A percentile compares a stretch with the other conserved stretches of the same genome.
Conservation (phyloP, 2,329 filamentous ascomycete genomes). For the Sordariomycetes sp. region DNA sequence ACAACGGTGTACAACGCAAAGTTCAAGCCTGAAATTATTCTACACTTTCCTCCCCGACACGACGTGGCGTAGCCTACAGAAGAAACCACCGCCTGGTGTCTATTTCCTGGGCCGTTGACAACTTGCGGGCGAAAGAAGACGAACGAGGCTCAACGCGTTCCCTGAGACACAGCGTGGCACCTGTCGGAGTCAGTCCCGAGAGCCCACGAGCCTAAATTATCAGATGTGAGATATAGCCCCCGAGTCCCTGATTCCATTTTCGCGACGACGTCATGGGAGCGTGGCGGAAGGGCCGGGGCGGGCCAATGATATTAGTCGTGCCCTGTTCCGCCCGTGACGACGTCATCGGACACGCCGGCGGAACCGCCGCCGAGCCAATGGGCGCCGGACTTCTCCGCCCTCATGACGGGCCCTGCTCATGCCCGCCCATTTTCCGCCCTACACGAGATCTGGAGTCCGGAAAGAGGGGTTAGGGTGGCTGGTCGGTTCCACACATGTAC, state of each 20-base stretch:
- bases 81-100: too few relatives aligned
- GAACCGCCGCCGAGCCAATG: background rate
- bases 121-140: too few relatives aligned
- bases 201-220: background rate
- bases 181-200: too few relatives aligned
- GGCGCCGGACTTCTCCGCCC: background rate
- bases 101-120: too few relatives aligned
- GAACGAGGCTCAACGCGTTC: too few relatives aligned
- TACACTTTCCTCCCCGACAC: too few relatives aligned
- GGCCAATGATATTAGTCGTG: background rate
- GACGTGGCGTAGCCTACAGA: too few relatives aligned
- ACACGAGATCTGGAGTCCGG: background rate
- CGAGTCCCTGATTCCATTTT: background rate
- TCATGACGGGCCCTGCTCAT: background rate
- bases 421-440: background rate
- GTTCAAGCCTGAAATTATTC: too few relatives aligned
- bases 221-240: background rate
- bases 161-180: too few relatives aligned
- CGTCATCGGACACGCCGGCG: conserved; percentile 2
- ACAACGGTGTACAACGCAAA: too few relatives aligned
- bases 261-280: conserved; percentile 1
- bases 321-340: conserved; percentile 1
- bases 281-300: background rate
- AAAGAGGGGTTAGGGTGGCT: too few relatives aligned
- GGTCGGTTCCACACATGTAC: background rate